Evolutionary conservation across 148 eudicot genomes (phyloP).

Genomic region (Rhododendron griersonianum): DNA sequence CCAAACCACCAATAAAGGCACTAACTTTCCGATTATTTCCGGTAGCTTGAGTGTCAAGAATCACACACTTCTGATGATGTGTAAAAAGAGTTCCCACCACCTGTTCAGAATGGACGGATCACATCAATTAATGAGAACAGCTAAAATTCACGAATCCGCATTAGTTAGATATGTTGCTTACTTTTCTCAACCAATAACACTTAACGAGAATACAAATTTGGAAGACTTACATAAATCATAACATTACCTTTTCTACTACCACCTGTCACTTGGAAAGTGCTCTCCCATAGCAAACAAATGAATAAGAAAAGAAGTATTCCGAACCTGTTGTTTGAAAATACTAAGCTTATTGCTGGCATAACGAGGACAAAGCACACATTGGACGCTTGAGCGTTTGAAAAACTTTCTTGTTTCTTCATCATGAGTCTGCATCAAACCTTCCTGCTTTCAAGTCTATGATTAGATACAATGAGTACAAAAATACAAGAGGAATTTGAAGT

Average conservation of each 20-base stretch:
- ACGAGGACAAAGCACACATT: conserved; percentile 38
- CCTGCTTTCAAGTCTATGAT: conserved; percentile 22
- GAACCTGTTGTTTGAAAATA: conserved; percentile 35
- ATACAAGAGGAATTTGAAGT: background rate
- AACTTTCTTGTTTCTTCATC: conserved; percentile 33
- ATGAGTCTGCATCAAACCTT: conserved; percentile 36
- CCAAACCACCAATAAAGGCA: conserved; percentile 32
- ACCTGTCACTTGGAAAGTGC: background rate
- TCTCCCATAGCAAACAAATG: background rate
- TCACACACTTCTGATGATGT: conserved; percentile 39
- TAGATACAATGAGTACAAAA: background rate
- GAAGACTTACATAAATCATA: background rate
- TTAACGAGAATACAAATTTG: background rate
- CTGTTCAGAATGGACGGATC: conserved; percentile 10
- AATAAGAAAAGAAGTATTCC: background rate
- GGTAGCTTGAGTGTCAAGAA: conserved; percentile 31
- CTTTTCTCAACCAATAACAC: background rate
- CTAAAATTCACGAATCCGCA: background rate
- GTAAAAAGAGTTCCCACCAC: conserved; percentile 35
- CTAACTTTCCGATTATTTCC: conserved; percentile 32
- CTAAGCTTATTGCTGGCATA: conserved; percentile 39
- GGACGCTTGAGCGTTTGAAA: conserved; percentile 30
- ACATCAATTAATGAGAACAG: background rate
- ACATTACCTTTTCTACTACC: background rate
- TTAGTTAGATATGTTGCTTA: background rate